These are phyloP conservation scores for Stereocaulon alpinum DNA, from an alignment of 495 filamentous ascomycete genomes.

Conservation along the genomic window DNA sequence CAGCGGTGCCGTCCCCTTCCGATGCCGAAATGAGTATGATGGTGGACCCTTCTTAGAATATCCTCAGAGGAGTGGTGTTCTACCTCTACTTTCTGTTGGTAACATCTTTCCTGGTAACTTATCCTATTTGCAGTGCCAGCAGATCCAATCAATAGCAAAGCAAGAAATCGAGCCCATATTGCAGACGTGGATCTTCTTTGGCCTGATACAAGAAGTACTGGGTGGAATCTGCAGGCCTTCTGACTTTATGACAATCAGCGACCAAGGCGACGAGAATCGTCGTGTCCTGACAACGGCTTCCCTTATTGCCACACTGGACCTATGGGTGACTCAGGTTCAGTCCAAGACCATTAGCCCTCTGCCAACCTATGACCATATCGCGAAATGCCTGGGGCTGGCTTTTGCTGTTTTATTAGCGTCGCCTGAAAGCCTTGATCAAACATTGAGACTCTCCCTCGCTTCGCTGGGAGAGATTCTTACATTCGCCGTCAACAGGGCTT, in stretches of 20 bases:
- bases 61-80: background rate
- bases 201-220: conserved; percentile 3
- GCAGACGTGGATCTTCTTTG: conserved; percentile 13
- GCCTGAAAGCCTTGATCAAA: background rate
- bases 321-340: background rate
- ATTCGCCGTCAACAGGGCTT: background rate
- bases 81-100: background rate
- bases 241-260: background rate
- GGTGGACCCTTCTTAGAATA: conserved; percentile 2
- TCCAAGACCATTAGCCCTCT: background rate
- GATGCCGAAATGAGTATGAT: conserved; percentile 3
- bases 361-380: background rate
- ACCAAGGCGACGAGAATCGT: background rate
- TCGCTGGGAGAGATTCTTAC: background rate
- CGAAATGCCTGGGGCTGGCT: background rate
- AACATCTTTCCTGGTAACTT: background rate
- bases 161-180: background rate
- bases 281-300: background rate
- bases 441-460: background rate
- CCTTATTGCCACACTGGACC: background rate
- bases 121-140: background rate
- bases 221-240: background rate
- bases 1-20: background rate
- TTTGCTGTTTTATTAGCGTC: background rate
- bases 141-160: background rate